Evolutionary conservation across 306 rosid species (phyloP), one percentile per base, ranked within the genome.

Genomic region (Vigna trinervia): DNA sequence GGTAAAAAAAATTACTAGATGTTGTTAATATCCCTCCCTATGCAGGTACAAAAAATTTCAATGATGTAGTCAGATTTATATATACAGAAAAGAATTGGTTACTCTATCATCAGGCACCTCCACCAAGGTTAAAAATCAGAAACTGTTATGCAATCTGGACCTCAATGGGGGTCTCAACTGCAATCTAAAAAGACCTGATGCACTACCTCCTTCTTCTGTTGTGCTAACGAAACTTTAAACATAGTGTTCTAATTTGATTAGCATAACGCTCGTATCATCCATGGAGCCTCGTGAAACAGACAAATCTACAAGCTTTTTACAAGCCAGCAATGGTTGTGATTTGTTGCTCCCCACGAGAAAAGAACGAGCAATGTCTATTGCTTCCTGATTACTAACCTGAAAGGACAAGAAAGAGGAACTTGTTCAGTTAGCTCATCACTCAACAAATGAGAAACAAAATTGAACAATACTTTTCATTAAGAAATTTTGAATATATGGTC

Each of bases 341-440:
- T 70, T 80, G 56, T 87, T 86, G 64, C 46, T 76, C n/a, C 88
- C 92, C 4, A 59, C 63, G 58, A 86, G 88, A 10, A 84, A 76
- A 15, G 96, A 85, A 30, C 90, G 91, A 69, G 85, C 92, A 57
- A 86, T 74, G 71, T 95, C 97, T 64, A 95, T 96, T 41, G 99
- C 99, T 85, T 95, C 99, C 78, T 95, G 97, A 59, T 88, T 90
- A 63, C 84, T 81, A 71, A 93, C 96, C 97, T 92, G 94, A 80
- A 84, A 76, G 28, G 66, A 54, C 56, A 12, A 70, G 20, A 60
- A 61, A 65, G 22, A 30, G 11, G 78, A 75, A 73, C 41, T 36
- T 48, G 57, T 46, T 85, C 26, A 70, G 78, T 69, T 14, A 45
- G 52, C 10, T 64, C 22, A 6, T 62, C 50, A 10, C 12, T 1